Percentiles rank a stretch among this genome's conserved stretches.
Evolutionary conservation across 345 rosid species (phyloP).

Genomic region (Clarkia xantiana): DNA sequence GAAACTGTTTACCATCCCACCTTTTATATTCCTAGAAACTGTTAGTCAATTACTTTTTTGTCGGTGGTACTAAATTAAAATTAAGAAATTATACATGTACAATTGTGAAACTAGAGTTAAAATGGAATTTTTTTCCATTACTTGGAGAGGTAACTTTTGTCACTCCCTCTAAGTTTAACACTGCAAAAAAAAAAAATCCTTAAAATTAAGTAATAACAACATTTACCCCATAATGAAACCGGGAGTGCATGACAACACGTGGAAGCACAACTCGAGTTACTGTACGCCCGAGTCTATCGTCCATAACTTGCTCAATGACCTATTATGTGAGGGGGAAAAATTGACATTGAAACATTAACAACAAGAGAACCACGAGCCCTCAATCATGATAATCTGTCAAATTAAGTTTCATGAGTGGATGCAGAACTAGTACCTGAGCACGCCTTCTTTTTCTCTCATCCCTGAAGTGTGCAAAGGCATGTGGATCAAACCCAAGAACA

Average conservation of each 20-base stretch:
- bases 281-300: slow-evolving; percentile 82
- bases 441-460: slow-evolving; percentile 98
- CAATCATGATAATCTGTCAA: neutral
- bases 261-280: slow-evolving; percentile 97
- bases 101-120: too few species aligned
- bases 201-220: neutral
- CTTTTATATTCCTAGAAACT: too few species aligned
- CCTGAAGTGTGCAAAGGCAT: slow-evolving; percentile 96
- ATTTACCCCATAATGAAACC: slow-evolving; percentile 90
- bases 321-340: slow-evolving; percentile 9
- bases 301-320: slow-evolving; percentile 85
- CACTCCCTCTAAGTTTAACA: too few species aligned
- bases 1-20: too few species aligned
- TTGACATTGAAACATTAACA: neutral
- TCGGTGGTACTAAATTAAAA: too few species aligned
- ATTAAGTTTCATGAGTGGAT: neutral
- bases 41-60: too few species aligned
- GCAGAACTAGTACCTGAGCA: slow-evolving; percentile 36
- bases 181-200: too few species aligned
- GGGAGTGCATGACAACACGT: slow-evolving; percentile 86
- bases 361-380: neutral
- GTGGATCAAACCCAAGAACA: slow-evolving; percentile 98
- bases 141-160: too few species aligned
- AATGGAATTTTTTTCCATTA: too few species aligned
- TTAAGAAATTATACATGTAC: too few species aligned